A percentile compares a stretch with the other conserved stretches of the same genome.
These are phyloP conservation scores for Salmacisia buchloeana DNA, from an alignment of 1,284 basidiomycete genomes.

Conservation along the genomic window DNA sequence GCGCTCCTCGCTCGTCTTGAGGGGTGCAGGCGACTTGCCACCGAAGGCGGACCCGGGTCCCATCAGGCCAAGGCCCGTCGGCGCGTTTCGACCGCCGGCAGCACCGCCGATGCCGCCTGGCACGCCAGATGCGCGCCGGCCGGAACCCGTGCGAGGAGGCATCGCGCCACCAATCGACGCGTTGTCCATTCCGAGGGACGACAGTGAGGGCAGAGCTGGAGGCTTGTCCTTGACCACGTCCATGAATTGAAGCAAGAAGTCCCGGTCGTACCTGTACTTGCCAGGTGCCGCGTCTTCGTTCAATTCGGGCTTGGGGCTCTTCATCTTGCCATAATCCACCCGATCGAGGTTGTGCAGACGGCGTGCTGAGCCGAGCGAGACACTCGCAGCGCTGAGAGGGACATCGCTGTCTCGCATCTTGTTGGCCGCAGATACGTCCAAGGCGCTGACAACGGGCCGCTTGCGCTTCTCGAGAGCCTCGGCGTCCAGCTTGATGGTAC, in stretches of 20 bases:
- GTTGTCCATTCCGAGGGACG: conserved; percentile 69
- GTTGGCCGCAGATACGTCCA: conserved; percentile 12
- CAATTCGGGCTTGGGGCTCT: conserved; percentile 76
- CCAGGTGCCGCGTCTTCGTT: conserved; percentile 75
- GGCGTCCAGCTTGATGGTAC: conserved; percentile 39
- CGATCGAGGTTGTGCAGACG: conserved; percentile 75
- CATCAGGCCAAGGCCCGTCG: conserved; percentile 35
- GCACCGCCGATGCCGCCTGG: conserved; percentile 6
- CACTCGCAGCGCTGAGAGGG: conserved; percentile 30
- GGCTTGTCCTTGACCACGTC: conserved; percentile 89
- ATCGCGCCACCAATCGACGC: conserved; percentile 31
- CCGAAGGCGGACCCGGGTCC: conserved; percentile 36
- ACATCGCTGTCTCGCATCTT: conserved; percentile 15
- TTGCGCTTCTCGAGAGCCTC: conserved; percentile 42
- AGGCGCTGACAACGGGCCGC: conserved; percentile 13
- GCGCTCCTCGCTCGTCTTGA: conserved; percentile 49
- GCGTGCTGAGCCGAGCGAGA: conserved; percentile 50
- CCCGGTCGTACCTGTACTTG: conserved; percentile 95
- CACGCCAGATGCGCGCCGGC: conserved; percentile 25
- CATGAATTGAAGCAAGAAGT: conserved; percentile 98
- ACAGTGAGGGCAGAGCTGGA: conserved; percentile 77
- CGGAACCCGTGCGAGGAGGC: conserved; percentile 21
- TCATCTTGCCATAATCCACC: conserved; percentile 73
- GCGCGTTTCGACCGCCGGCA: conserved; percentile 25
- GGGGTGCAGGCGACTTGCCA: conserved; percentile 28